Percentiles rank a stretch among this genome's conserved stretches.
These are phyloP conservation scores for Russula vinacea DNA, from an alignment of 768 basidiomycete genomes.

Conservation along the genomic window DNA sequence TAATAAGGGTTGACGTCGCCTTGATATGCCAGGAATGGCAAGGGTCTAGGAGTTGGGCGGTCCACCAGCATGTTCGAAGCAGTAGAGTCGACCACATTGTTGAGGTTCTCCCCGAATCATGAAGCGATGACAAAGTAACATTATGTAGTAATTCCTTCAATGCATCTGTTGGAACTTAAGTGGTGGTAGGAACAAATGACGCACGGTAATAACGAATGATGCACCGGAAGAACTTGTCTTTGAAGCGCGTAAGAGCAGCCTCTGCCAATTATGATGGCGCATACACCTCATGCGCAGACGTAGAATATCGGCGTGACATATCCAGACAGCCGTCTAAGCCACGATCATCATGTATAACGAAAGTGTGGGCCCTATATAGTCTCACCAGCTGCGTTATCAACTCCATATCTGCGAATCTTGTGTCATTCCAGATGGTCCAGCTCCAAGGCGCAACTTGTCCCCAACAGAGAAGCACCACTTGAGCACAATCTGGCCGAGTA, in stretches of 20 bases:
- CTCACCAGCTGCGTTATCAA: conserved; percentile 50
- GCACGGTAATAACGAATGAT: conserved; percentile 27
- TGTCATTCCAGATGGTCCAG: conserved; percentile 63
- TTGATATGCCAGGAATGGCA: conserved; percentile 16
- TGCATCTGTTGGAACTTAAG: background rate
- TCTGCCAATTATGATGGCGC: conserved; percentile 28
- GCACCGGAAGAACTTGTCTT: conserved; percentile 16
- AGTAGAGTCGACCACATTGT: conserved; percentile 10
- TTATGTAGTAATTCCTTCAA: conserved; percentile 13
- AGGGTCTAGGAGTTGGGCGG: conserved; percentile 24
- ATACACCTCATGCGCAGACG: background rate
- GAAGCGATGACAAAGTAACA: background rate
- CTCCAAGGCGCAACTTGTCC: conserved; percentile 56
- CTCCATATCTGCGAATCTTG: conserved; percentile 48
- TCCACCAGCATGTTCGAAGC: conserved; percentile 26
- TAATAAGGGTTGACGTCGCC: conserved; percentile 8
- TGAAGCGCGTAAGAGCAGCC: conserved; percentile 20
- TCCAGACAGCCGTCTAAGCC: conserved; percentile 51
- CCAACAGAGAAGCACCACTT: conserved; percentile 56
- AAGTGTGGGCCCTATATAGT: conserved; percentile 1
- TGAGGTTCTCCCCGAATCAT: background rate
- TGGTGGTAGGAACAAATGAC: background rate
- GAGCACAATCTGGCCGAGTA: conserved; percentile 41
- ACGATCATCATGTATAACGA: background rate
- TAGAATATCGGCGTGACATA: conserved; percentile 42